Percentiles rank a stretch among this genome's conserved stretches.
Conservation (phyloP, 2,329 filamentous ascomycete species). For the Grosmannia penicillata region DNA sequence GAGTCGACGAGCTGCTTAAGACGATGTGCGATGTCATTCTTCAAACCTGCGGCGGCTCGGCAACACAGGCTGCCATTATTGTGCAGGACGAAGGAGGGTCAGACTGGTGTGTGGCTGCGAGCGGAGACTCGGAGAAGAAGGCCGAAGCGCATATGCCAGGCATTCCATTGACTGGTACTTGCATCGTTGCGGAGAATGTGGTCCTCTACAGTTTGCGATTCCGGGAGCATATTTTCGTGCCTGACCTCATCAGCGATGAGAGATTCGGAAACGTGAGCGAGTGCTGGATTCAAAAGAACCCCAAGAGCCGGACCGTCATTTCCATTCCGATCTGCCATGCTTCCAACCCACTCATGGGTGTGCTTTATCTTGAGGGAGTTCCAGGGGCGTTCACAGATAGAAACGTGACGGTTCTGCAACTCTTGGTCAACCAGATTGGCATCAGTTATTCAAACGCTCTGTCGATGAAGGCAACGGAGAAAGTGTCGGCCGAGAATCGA, state of each 20-base stretch:
- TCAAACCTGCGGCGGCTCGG: constrained; percentile 57
- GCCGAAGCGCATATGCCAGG: constrained; percentile 52
- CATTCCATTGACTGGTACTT: constrained; percentile 48
- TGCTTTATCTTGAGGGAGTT: constrained; percentile 61
- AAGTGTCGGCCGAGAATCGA: constrained; percentile 62
- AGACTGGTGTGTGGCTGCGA: constrained; percentile 61
- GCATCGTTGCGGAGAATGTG: constrained; percentile 61
- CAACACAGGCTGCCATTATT: constrained; percentile 58
- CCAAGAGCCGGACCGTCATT: constrained; percentile 59
- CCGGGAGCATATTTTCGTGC: constrained; percentile 58
- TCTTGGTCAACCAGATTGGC: constrained; percentile 66
- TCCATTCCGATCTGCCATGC: constrained; percentile 68
- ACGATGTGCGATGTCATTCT: constrained; percentile 74
- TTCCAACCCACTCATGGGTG: constrained; percentile 53
- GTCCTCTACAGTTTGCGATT: constrained; percentile 66
- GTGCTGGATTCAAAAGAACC: constrained; percentile 52
- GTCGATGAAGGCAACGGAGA: constrained; percentile 56
- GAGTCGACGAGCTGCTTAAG: constrained; percentile 60
- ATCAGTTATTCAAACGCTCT: constrained; percentile 57
- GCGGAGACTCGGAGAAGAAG: constrained; percentile 55
- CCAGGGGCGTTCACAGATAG: constrained; percentile 66
- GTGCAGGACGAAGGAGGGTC: constrained; percentile 50
- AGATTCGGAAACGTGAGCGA: constrained; percentile 63
- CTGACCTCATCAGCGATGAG: constrained; percentile 61
- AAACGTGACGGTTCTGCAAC: constrained; percentile 48